phyloP scores from a whole-genome alignment of 768 basidiomycete genomes.

The Artomyces pyxidatus region DNA sequence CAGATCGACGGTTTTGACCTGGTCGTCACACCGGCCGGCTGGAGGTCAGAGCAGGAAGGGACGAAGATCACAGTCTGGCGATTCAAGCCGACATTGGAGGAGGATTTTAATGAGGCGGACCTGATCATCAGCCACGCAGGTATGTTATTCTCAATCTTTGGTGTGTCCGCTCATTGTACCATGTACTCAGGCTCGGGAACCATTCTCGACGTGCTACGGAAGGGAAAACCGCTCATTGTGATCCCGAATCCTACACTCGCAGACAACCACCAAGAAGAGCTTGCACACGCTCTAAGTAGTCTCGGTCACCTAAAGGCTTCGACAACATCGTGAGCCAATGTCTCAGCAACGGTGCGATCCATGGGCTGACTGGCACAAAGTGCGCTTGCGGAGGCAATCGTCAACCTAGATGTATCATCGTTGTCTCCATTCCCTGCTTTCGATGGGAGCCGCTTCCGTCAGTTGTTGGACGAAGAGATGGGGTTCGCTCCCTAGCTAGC shows the following conservation, averaged over 20 bases:
- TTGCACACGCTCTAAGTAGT: constrained; percentile 59
- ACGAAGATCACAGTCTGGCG: constrained; percentile 58
- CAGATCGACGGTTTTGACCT: constrained; percentile 29
- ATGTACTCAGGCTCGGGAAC: constrained; percentile 75
- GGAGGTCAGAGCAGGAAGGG: constrained; percentile 25
- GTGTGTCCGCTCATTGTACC: background rate
- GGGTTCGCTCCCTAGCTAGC: too few relatives aligned
- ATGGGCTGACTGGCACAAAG: constrained; percentile 24
- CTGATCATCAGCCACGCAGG: constrained; percentile 93
- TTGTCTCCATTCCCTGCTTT: constrained; percentile 59
- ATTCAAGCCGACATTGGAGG: constrained; percentile 67
- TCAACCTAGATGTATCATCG: constrained; percentile 34
- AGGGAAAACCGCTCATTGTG: constrained; percentile 70
- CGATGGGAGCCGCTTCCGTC: constrained; percentile 57
- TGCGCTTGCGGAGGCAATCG: constrained; percentile 47
- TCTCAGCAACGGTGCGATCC: background rate
- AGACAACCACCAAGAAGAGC: constrained; percentile 90
- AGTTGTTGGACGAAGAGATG: constrained; percentile 71
- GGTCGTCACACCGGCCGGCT: constrained; percentile 14
- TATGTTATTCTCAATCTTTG: constrained; percentile 27
- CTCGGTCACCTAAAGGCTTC: constrained; percentile 52
- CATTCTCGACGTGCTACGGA: constrained; percentile 78
- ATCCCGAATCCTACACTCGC: constrained; percentile 85
- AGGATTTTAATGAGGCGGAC: constrained; percentile 57
- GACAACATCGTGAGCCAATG: constrained; percentile 46